Percentiles rank a stretch among this genome's conserved stretches.
Evolutionary conservation across 768 basidiomycete species (phyloP).

Genomic region (Filobasidium wieringae): DNA sequence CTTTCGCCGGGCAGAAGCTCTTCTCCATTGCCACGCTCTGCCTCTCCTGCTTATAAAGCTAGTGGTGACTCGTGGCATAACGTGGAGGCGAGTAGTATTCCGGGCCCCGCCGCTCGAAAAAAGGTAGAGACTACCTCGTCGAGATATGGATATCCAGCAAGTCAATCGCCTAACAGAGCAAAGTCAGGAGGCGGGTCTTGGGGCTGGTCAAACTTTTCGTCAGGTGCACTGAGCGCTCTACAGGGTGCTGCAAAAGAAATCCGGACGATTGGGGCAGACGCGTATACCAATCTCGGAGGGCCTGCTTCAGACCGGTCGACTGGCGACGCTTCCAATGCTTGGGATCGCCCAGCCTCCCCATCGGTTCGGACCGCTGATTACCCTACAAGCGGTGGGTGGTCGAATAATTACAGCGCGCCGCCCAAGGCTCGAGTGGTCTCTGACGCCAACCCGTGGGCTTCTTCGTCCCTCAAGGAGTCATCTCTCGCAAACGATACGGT

Average conservation of each 20-base stretch:
- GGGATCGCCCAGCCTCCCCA: not conserved
- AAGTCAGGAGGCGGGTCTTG: conserved; percentile 14
- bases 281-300: conserved; percentile 18
- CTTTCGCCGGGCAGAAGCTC: not conserved
- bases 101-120: not conserved
- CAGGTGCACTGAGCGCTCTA: conserved; percentile 29
- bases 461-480: too few species aligned
- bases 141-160: not conserved
- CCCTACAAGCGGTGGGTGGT: not conserved
- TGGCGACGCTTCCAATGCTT: not conserved
- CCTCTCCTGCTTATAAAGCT: not conserved
- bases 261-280: conserved; percentile 26
- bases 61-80: conserved; percentile 3
- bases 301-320: not conserved
- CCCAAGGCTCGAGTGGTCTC: not conserved
- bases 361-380: not conserved
- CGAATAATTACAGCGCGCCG: not conserved
- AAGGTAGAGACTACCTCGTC: not conserved
- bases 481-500: too few species aligned
- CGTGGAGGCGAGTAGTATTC: not conserved
- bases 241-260: conserved; percentile 32
- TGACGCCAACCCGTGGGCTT: not conserved
- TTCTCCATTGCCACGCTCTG: not conserved
- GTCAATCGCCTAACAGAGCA: not conserved
- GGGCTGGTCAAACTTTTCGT: conserved; percentile 34